A percentile compares a stretch with the other conserved stretches of the same genome.
Conservation (phyloP, 768 basidiomycete species). For the Kwoniella sp. region DNA sequence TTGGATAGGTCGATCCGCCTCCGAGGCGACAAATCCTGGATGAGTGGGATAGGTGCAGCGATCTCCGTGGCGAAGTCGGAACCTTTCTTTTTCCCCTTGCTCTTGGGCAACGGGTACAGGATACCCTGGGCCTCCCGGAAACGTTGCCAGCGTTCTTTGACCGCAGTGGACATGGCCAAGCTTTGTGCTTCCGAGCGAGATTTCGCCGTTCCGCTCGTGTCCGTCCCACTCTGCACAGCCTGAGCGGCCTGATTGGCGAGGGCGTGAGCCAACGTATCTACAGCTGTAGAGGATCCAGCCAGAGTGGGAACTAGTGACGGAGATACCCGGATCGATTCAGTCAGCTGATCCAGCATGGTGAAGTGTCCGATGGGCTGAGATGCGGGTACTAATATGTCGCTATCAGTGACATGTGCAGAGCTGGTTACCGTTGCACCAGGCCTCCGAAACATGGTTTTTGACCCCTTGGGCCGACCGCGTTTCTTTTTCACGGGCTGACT, state of each 20-base stretch:
- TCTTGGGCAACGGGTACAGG: not conserved
- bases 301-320: too few relatives aligned
- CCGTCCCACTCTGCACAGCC: too few relatives aligned
- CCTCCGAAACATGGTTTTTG: conserved; percentile 4
- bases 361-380: too few relatives aligned
- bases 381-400: not conserved
- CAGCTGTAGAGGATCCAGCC: too few relatives aligned
- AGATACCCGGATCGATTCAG: too few relatives aligned
- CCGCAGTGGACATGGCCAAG: too few relatives aligned
- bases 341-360: too few relatives aligned
- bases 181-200: not conserved
- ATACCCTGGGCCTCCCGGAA: not conserved
- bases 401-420: too few relatives aligned
- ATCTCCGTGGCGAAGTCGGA: not conserved
- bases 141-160: not conserved
- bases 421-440: not conserved
- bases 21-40: conserved; percentile 4
- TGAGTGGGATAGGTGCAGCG: not conserved
- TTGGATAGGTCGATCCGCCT: conserved; percentile 9
- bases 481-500: not conserved
- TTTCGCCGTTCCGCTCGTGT: too few relatives aligned
- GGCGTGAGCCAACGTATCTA: too few relatives aligned
- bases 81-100: not conserved
- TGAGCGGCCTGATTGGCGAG: too few relatives aligned
- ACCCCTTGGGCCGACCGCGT: conserved; percentile 4